Evolutionary conservation across 2,329 filamentous ascomycete genomes (phyloP).

Genomic region (Blumeria hordei): DNA sequence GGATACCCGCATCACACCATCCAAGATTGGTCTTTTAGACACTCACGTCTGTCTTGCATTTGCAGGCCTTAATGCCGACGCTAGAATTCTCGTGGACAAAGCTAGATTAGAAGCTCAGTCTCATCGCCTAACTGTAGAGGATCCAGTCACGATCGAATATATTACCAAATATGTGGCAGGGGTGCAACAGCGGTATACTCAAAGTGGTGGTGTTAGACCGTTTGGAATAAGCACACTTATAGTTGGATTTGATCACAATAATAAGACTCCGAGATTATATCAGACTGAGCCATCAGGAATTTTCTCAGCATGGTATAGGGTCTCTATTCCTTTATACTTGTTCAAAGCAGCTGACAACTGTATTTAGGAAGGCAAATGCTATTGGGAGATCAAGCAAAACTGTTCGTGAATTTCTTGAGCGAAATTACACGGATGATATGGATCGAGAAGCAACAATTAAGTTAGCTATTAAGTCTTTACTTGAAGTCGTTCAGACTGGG

Average conservation of each 20-base stretch:
- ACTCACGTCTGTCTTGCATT: slow-evolving; percentile 93
- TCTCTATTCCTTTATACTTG: background rate
- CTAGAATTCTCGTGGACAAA: slow-evolving; percentile 94
- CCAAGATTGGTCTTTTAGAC: slow-evolving; percentile 92
- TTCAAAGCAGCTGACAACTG: slow-evolving; percentile 1
- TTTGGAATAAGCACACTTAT: slow-evolving; percentile 97
- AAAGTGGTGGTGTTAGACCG: slow-evolving; percentile 93
- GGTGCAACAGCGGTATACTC: slow-evolving; percentile 96
- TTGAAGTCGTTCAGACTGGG: slow-evolving; percentile 95
- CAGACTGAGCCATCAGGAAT: slow-evolving; percentile 99
- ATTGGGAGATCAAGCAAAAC: slow-evolving; percentile 98
- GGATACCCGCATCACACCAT: slow-evolving; percentile 95
- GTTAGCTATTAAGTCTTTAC: slow-evolving; percentile 87
- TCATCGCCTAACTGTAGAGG: slow-evolving; percentile 88
- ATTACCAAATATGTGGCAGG: slow-evolving; percentile 97
- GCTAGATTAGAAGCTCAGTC: slow-evolving; percentile 92
- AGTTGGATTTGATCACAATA: slow-evolving; percentile 92
- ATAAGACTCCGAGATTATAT: slow-evolving; percentile 71
- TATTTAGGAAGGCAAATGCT: slow-evolving; percentile 81
- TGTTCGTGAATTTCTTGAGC: slow-evolving; percentile 91
- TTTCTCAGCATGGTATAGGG: slow-evolving; percentile 75
- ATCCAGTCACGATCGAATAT: slow-evolving; percentile 94
- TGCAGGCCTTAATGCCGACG: slow-evolving; percentile 90
- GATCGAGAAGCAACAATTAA: slow-evolving; percentile 89
- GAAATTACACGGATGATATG: slow-evolving; percentile 98